Evolutionary conservation across 495 filamentous ascomycete species (phyloP).

Genomic region (Aspergillus biplanus): DNA sequence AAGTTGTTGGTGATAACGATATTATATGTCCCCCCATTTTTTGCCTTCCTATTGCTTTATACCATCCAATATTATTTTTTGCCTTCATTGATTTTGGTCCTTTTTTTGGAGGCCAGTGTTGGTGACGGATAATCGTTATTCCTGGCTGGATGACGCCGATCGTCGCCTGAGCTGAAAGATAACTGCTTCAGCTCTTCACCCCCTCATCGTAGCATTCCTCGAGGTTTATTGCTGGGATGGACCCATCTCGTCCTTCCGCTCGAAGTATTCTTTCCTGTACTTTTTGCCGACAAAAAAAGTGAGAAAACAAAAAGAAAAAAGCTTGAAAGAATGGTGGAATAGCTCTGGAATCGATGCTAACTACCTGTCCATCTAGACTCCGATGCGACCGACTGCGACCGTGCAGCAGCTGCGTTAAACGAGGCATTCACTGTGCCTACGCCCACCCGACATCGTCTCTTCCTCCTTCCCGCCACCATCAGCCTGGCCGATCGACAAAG

Average conservation of each 20-base stretch:
- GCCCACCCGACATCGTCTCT: constrained; percentile 1
- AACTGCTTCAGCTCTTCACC: no score
- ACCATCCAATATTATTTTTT: no score
- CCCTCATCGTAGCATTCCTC: no score
- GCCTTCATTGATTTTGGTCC: no score
- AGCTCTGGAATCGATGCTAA: neutral
- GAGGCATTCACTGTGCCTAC: constrained; percentile 11
- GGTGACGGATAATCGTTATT: no score
- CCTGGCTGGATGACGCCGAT: no score
- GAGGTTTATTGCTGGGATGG: no score
- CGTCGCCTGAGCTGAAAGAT: no score
- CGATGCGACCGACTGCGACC: constrained; percentile 15
- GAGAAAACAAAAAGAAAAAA: constrained; percentile 10
- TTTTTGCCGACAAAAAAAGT: constrained; percentile 18
- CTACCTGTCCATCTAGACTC: neutral
- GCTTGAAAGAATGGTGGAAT: neutral
- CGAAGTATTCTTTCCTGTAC: constrained; percentile 15
- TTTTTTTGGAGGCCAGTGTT: no score
- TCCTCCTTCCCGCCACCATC: neutral
- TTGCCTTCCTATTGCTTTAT: no score
- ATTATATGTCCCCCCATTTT: no score
- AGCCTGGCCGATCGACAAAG: constrained; percentile 5
- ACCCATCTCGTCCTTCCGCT: neutral
- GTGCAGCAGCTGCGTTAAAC: constrained; percentile 13
- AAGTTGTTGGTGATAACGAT: no score